Conservation (phyloP, 2,329 filamentous ascomycete species). For the Macrophomina phaseolina region DNA sequence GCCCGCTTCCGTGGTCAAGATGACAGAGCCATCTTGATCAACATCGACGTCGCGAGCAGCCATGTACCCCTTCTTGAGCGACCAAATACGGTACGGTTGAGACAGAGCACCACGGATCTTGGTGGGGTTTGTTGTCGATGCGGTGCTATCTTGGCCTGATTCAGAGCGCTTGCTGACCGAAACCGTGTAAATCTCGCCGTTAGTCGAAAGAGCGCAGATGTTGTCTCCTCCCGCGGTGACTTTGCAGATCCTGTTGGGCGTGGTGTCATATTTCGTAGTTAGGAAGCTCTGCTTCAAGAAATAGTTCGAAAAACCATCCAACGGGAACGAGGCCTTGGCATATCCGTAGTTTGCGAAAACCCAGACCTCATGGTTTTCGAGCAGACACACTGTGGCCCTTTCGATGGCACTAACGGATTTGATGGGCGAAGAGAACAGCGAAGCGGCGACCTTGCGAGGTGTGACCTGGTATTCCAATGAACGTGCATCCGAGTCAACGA, state of each 20-base stretch:
- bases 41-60: slow-evolving; percentile 86
- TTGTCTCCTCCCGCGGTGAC: slow-evolving; percentile 88
- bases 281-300: slow-evolving; percentile 70
- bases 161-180: slow-evolving; percentile 74
- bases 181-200: slow-evolving; percentile 88
- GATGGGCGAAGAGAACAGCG: slow-evolving; percentile 75
- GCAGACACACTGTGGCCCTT: slow-evolving; percentile 81
- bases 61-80: slow-evolving; percentile 80
- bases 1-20: slow-evolving; percentile 89
- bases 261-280: slow-evolving; percentile 68
- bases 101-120: slow-evolving; percentile 87
- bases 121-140: slow-evolving; percentile 88
- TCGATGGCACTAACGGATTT: slow-evolving; percentile 86
- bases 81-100: slow-evolving; percentile 83
- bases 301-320: slow-evolving; percentile 74
- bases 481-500: slow-evolving; percentile 93
- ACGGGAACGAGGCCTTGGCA: slow-evolving; percentile 83
- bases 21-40: slow-evolving; percentile 91
- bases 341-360: slow-evolving; percentile 97
- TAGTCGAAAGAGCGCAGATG: slow-evolving; percentile 83
- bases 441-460: slow-evolving; percentile 87
- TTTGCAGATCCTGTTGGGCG: slow-evolving; percentile 72
- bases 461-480: slow-evolving; percentile 83
- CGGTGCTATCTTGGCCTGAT: slow-evolving; percentile 58
- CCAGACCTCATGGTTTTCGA: slow-evolving; percentile 88